Base-by-base conservation (phyloP, 2,329 filamentous ascomycete genomes). In the Talaromyces rugulosus region DNA sequence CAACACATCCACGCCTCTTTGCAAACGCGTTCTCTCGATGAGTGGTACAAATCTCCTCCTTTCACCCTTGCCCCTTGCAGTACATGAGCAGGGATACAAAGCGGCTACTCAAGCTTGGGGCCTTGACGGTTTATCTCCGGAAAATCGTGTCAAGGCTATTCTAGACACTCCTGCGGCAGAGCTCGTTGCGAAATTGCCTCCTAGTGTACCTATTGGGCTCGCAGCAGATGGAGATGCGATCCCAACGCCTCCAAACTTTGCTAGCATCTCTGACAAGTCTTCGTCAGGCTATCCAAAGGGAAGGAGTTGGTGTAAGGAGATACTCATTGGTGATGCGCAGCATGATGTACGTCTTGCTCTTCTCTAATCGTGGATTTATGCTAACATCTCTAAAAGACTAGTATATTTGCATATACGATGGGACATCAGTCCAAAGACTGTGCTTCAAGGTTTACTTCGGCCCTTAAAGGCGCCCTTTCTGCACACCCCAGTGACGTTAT, bases 311-410 rank as follows among this genome's bases (percentile, higher is more conserved):
- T 82, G 77, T 61, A 68, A 76, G 40, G 71, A 74, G n/a, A 61
- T 83, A 11, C 73, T 82, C 63, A 76, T 83, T 44, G 82, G 81
- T 16, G 77, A 83, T 62, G 78, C 78, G 27, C 72, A 78, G 62
- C 74, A 80, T 53, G 81, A 83, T 71, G 79, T 80, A 70, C 67
- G 74, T 70, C 4, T 27, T 47, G 27, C n/a, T 36, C n/a, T 36
- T 56, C 61, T 27, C 11, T 12, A 47, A 11, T 27, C n/a, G 9
- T 27, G 44, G 18, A 23, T 4, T 5, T 47, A 28, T 40, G 23
- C n/a, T 40, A 57, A 12, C 58, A 12, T 56, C 6, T 64, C 54
- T 65, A 34, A 65, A 58, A 74, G 72, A 56, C 66, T 6, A 72
- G 68, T 33, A 72, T 73, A 8, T 57, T 69, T 68, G 71, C 58